Evolutionary conservation across 2,329 filamentous ascomycete genomes (phyloP), one percentile per base, ranked within the genome.

Genomic region (Aspergillus proliferans): DNA sequence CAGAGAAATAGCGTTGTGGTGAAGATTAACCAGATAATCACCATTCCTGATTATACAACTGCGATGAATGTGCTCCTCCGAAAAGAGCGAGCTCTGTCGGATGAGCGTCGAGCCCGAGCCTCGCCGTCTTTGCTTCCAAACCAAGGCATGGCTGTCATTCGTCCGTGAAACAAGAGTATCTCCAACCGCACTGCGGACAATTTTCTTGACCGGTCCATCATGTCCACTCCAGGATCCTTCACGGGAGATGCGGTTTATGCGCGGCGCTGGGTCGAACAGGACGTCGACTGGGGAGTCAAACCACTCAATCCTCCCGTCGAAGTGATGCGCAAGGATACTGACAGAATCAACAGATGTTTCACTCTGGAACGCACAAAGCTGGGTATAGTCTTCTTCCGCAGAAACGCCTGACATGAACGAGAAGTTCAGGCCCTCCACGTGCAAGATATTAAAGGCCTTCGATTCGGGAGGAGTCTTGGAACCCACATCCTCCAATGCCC

Each of bases 401-500:
- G 59, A 54, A 15, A 62, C 46, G 9, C 53, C 64, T 9, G 60
- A 47, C 49, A 66, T 61, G 50, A 74, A 69, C 4, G 66, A 67
- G 40, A 76, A 64, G 39, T 71, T 60, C 49, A 85, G 57, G 2
- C 78, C 78, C 60, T 87, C 82, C 22, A 91, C 80, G 61, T 94
- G 87, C 1, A 88, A 83, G 57, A 96, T 84, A 62, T 89, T 93
- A 73, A 93, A 94, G n/a, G 92, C 81, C 53, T 84, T 83, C 24
- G 82, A 77, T 3, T 79, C 76, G 51, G 81, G 81, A 56, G 81
- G 82, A 28, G 77, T 74, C 61, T 85, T 88, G 58, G 81, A 84
- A 33, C 86, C 85, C 18, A 95, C 80, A 61, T 92, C 91, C 66
- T 97, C 91, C 48, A 98, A 72, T 0, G 89, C 92, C 88, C 92